Conservation (phyloP, 495 filamentous ascomycete species). For the Aspergillus campestris region DNA sequence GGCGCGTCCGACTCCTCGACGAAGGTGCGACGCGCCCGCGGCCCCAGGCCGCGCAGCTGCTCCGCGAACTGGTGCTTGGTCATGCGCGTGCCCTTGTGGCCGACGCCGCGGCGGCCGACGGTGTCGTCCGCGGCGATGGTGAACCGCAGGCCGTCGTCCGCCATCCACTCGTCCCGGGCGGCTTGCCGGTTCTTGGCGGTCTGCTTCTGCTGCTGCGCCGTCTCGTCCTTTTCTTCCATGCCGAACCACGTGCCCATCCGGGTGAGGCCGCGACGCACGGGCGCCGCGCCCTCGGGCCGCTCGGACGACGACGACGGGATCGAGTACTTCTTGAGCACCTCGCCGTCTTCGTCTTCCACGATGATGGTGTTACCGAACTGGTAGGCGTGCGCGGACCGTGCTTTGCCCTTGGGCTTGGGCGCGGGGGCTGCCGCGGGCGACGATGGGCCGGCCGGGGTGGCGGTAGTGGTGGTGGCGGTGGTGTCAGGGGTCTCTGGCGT, state of each 20-base stretch:
- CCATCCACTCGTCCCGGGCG: slow-evolving; percentile 33
- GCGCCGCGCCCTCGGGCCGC: slow-evolving; percentile 19
- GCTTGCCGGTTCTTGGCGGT: slow-evolving; percentile 25
- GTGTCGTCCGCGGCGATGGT: slow-evolving; percentile 50
- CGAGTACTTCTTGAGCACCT: slow-evolving; percentile 95
- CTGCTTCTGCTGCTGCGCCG: slow-evolving; percentile 15
- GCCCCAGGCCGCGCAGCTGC: slow-evolving; percentile 73
- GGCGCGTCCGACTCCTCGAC: slow-evolving; percentile 61
- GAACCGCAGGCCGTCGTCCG: slow-evolving; percentile 80
- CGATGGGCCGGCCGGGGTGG: too few species aligned
- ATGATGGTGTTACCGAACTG: slow-evolving; percentile 97
- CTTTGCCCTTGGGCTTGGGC: slow-evolving; percentile 20
- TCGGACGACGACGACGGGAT: slow-evolving; percentile 48
- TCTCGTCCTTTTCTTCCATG: slow-evolving; percentile 41
- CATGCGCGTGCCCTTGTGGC: slow-evolving; percentile 60
- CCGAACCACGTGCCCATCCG: slow-evolving; percentile 59
- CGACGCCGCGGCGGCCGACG: slow-evolving; percentile 22
- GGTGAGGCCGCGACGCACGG: slow-evolving; percentile 41
- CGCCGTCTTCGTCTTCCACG: slow-evolving; percentile 94
- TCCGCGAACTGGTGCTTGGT: slow-evolving; percentile 87
- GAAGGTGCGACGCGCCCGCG: slow-evolving; percentile 60
- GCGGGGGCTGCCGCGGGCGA: slow-evolving; percentile 8
- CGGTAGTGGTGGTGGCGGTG: too few species aligned
- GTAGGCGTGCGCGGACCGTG: slow-evolving; percentile 75
- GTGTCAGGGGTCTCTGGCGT: too few species aligned